Evolutionary conservation across 129 eudicot genomes (phyloP).

Genomic region (Tanacetum coccineum): DNA sequence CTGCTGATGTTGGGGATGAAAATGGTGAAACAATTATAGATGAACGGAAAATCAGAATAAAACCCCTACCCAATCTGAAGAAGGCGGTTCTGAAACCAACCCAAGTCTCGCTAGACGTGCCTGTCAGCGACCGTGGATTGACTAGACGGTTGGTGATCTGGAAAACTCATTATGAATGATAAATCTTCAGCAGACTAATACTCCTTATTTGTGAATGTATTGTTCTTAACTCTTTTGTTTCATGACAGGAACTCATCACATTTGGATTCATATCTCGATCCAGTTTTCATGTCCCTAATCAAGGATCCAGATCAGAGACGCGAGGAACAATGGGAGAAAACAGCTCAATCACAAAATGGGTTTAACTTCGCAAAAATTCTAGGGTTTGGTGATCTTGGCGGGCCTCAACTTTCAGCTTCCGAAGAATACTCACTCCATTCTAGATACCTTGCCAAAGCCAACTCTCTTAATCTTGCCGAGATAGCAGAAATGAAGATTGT

Average conservation of each 20-base stretch:
- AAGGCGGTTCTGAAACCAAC: slow-evolving; percentile 51
- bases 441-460: slow-evolving; percentile 95
- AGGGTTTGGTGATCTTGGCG: slow-evolving; percentile 91
- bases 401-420: slow-evolving; percentile 90
- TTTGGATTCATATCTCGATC: slow-evolving; percentile 92
- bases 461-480: slow-evolving; percentile 90
- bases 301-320: slow-evolving; percentile 97
- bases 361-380: slow-evolving; percentile 72
- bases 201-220: no score
- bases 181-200: no score
- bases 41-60: slow-evolving; percentile 93
- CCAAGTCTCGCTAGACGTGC: slow-evolving; percentile 58
- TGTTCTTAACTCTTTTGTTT: no score
- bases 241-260: slow-evolving; percentile 73
- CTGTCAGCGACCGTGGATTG: slow-evolving; percentile 64
- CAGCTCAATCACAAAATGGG: slow-evolving; percentile 80
- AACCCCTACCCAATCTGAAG: slow-evolving; percentile 77
- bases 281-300: slow-evolving; percentile 92
- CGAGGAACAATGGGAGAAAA: slow-evolving; percentile 90
- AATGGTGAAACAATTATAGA: slow-evolving; percentile 94
- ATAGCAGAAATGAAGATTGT: slow-evolving; percentile 98
- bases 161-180: neutral
- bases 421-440: slow-evolving; percentile 97
- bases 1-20: slow-evolving; percentile 99
- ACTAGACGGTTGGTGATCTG: slow-evolving; percentile 64